Evolutionary conservation across 2,329 filamentous ascomycete species (phyloP).

Genomic region (Diplodia seriata): DNA sequence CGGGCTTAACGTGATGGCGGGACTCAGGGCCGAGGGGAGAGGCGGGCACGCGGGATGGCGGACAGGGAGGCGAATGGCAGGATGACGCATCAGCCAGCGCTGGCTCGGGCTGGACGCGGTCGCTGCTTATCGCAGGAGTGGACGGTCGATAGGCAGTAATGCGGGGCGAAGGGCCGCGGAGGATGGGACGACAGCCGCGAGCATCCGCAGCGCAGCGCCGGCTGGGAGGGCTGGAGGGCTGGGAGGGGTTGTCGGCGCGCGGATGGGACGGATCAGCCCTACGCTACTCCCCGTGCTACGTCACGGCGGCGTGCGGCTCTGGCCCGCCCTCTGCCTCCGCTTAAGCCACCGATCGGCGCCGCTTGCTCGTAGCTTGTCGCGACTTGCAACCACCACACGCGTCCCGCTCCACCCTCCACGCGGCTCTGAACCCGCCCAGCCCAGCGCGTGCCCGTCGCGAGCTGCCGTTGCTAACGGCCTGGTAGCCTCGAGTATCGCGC

Average conservation of each 20-base stretch:
- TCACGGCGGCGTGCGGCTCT: constrained; percentile 27
- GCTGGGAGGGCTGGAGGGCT: background rate
- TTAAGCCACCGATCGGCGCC: constrained; percentile 19
- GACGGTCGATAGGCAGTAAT: background rate
- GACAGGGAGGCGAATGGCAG: constrained; percentile 6
- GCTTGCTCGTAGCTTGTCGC: constrained; percentile 30
- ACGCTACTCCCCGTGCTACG: constrained; percentile 12
- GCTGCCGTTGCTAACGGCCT: background rate
- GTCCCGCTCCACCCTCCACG: background rate
- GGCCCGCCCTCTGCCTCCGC: constrained; percentile 10
- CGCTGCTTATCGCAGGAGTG: constrained; percentile 6
- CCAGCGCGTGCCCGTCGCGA: background rate
- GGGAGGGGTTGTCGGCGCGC: background rate
- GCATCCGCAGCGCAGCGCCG: constrained; percentile 19
- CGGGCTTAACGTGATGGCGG: constrained; percentile 13
- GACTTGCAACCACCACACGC: background rate
- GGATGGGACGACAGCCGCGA: constrained; percentile 23
- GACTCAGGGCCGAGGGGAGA: constrained; percentile 1
- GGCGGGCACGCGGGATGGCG: background rate
- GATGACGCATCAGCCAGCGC: constrained; percentile 26
- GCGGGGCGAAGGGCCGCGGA: constrained; percentile 10
- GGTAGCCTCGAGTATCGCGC: background rate
- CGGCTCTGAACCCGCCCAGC: background rate
- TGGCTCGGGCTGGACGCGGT: constrained; percentile 14
- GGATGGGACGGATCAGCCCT: constrained; percentile 26